Base-by-base conservation (phyloP, 257 asterid genomes). In the Nicotiana noctiflora region DNA sequence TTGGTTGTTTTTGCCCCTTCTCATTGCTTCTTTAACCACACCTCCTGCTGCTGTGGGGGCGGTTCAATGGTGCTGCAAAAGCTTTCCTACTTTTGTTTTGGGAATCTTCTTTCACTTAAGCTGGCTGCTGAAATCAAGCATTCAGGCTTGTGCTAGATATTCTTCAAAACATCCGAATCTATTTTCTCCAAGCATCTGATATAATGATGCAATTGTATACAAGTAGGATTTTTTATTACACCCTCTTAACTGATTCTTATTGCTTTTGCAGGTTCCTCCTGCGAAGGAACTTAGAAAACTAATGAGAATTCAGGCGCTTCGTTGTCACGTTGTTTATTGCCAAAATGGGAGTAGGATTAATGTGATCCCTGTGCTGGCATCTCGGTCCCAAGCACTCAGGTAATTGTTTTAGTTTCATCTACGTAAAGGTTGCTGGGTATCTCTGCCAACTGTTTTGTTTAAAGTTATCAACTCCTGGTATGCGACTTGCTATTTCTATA, bases 351-450 rank as follows among this genome's bases (percentile, higher is more conserved):
- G 87, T 61, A 94, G 90, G 90, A 88, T 94, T 80, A 96, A 96
- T 80, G 93, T 96, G 75, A 91, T 96, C 79, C 99, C 99, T 29
- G 97, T 93, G 70, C 84, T 96, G 84, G 98, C 99, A 81, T 94
- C 99, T 84, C 98, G 99, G 78, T 91, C 97, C 82, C 99, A 96
- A 86, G 98, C 98, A 13, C 97, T 94, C 90, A 92, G 99, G 98
- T 96, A 87, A 5, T n/a, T 13, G 8, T 80, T 51, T 15, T 63
- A 37, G 23, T 52, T 57, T 19, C 18, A 44, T 62, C 29, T 27
- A 5, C 61, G 18, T 18, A 49, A 44, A 68, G 64, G 12, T 29
- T 29, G 32, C 55, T 18, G 21, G 23, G 51, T 23, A 31, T 62
- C 21, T 46, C 37, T 23, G 62, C 14, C 57, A 51, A 51, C 62